Percentiles rank a stretch among this genome's conserved stretches.
phyloP scores from a whole-genome alignment of 345 rosid genomes.

The Atalantia buxifolia region DNA sequence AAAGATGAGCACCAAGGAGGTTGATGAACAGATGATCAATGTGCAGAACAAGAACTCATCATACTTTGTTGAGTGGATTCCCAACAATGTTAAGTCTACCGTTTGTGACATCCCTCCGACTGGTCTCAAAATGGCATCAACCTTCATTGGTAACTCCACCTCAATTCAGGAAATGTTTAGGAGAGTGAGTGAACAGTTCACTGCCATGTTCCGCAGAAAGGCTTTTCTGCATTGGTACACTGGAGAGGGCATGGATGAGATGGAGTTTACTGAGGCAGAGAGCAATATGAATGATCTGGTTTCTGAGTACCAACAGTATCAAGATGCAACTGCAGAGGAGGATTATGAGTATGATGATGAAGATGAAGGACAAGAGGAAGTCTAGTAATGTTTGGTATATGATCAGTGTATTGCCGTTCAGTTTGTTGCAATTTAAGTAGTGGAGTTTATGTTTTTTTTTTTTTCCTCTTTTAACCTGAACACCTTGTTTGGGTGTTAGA shows the following conservation, averaged over 20 bases:
- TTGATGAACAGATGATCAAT: conserved; percentile 70
- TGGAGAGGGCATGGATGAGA: conserved; percentile 48
- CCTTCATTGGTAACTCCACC: conserved; percentile 67
- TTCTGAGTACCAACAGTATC: conserved; percentile 74
- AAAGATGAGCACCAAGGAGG: conserved; percentile 62
- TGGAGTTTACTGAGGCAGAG: conserved; percentile 49
- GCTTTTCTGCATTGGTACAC: conserved; percentile 73
- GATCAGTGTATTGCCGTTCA: neutral
- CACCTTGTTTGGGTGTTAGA: conserved; percentile 26
- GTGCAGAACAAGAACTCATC: conserved; percentile 81
- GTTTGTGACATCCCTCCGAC: conserved; percentile 81
- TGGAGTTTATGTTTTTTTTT: neutral
- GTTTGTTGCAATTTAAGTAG: conserved; percentile 7
- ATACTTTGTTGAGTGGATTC: conserved; percentile 79
- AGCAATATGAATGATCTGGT: conserved; percentile 82
- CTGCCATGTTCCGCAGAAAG: conserved; percentile 73
- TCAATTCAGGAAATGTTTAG: conserved; percentile 71
- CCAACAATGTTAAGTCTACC: conserved; percentile 73
- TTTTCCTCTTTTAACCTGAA: conserved; percentile 9
- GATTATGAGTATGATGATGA: conserved; percentile 63
- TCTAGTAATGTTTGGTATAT: neutral
- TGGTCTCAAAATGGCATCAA: conserved; percentile 74
- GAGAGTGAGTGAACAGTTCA: conserved; percentile 72
- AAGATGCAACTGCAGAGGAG: conserved; percentile 75
- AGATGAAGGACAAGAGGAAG: conserved; percentile 48